Conservation (phyloP, 2,329 filamentous ascomycete genomes). For the Hymenoscyphus linearis region DNA sequence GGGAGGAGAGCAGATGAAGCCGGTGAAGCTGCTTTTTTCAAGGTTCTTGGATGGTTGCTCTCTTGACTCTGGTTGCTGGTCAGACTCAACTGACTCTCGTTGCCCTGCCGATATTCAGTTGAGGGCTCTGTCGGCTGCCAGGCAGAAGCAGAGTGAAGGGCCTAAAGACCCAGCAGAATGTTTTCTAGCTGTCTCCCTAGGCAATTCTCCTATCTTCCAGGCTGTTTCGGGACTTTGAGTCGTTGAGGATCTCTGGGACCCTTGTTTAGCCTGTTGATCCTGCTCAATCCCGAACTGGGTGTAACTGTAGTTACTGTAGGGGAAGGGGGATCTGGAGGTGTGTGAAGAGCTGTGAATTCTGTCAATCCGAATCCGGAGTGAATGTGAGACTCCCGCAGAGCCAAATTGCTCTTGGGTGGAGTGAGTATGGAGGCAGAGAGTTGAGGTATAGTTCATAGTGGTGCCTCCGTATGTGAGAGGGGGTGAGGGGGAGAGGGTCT, state of each 20-base stretch:
- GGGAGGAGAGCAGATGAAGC: neutral
- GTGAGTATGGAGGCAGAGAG: neutral
- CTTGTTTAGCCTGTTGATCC: neutral
- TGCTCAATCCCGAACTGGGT: neutral
- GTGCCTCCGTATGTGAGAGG: neutral
- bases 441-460: neutral
- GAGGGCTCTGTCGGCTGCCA: neutral
- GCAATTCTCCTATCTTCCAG: neutral
- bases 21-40: neutral
- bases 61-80: neutral
- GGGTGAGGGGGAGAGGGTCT: neutral
- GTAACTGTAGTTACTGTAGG: neutral
- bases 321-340: neutral
- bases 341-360: neutral
- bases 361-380: neutral
- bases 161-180: too few species aligned
- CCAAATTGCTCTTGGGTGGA: neutral
- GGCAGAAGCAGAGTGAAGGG: neutral
- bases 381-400: neutral
- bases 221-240: neutral
- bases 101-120: neutral
- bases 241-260: neutral
- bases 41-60: neutral
- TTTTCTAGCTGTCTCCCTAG: neutral
- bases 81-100: neutral